These are phyloP conservation scores for Fonsecaea pedrosoi DNA, from an alignment of 2,329 filamentous ascomycete genomes.

Conservation along the genomic window DNA sequence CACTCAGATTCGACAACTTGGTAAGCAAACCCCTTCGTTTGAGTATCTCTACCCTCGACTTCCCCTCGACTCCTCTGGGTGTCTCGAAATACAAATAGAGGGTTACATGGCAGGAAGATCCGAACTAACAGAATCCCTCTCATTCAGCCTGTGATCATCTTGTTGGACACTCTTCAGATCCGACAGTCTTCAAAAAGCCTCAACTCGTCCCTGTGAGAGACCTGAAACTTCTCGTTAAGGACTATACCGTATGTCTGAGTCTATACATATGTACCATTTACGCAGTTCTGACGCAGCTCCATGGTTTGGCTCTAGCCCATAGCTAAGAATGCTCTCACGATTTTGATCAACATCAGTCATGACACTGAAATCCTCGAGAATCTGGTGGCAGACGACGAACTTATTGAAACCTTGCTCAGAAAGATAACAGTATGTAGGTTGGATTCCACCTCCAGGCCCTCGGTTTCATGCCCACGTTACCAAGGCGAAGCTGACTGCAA, in stretches of 20 bases:
- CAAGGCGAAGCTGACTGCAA: background rate
- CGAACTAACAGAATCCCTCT: slow-evolving; percentile 11
- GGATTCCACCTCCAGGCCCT: background rate
- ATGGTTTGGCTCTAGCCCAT: slow-evolving; percentile 66
- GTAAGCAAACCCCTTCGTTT: slow-evolving; percentile 53
- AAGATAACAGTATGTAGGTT: slow-evolving; percentile 68
- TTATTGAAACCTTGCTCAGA: slow-evolving; percentile 74
- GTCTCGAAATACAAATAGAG: background rate
- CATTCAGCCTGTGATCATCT: slow-evolving; percentile 78
- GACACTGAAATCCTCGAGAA: slow-evolving; percentile 76
- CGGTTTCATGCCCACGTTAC: background rate
- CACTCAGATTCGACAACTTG: slow-evolving; percentile 83
- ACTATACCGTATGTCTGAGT: slow-evolving; percentile 71
- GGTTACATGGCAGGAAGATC: slow-evolving; percentile 3
- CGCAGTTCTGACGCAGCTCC: slow-evolving; percentile 67
- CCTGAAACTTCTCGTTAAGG: slow-evolving; percentile 82
- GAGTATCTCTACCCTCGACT: slow-evolving; percentile 1
- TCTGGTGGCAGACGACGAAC: slow-evolving; percentile 78
- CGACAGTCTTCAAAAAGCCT: slow-evolving; percentile 81
- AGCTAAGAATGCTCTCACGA: slow-evolving; percentile 85
- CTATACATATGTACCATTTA: slow-evolving; percentile 74
- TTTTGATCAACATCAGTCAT: slow-evolving; percentile 76
- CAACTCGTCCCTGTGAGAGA: slow-evolving; percentile 81
- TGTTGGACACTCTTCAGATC: slow-evolving; percentile 79
- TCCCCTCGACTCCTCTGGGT: background rate